Percentiles rank a stretch among this genome's conserved stretches.
Conservation (phyloP, 2,329 filamentous ascomycete species). For the Furcasterigmium furcatum region DNA sequence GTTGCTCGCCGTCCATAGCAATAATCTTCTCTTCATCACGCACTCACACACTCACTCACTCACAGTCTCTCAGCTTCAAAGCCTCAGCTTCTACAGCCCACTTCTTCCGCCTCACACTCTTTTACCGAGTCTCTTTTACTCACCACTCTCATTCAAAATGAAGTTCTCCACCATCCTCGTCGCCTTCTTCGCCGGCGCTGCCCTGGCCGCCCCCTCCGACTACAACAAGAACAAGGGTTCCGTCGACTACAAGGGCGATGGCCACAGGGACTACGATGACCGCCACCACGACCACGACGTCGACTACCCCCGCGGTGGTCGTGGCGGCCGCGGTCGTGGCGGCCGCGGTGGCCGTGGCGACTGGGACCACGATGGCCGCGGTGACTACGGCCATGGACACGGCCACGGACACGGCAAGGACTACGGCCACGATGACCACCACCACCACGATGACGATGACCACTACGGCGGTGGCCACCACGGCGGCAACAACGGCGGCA, state of each 20-base stretch:
- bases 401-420: no score
- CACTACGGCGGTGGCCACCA: no score
- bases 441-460: background rate
- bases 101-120: background rate
- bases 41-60: slow-evolving; percentile 1
- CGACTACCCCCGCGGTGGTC: background rate
- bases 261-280: background rate
- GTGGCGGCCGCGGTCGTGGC: no score
- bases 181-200: slow-evolving; percentile 1
- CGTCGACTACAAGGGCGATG: background rate
- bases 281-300: background rate
- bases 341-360: background rate
- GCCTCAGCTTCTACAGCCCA: background rate
- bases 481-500: background rate
- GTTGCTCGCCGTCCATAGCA: background rate
- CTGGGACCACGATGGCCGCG: background rate
- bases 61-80: background rate
- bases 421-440: no score
- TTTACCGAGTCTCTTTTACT: background rate
- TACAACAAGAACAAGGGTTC: background rate
- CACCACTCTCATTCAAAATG: slow-evolving; percentile 1
- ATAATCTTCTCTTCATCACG: background rate
- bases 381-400: background rate
- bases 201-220: background rate
- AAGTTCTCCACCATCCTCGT: slow-evolving; percentile 3